A percentile compares a stretch with the other conserved stretches of the same genome.
phyloP scores from a whole-genome alignment of 768 basidiomycete species.

The Crassisporium funariophilum region DNA sequence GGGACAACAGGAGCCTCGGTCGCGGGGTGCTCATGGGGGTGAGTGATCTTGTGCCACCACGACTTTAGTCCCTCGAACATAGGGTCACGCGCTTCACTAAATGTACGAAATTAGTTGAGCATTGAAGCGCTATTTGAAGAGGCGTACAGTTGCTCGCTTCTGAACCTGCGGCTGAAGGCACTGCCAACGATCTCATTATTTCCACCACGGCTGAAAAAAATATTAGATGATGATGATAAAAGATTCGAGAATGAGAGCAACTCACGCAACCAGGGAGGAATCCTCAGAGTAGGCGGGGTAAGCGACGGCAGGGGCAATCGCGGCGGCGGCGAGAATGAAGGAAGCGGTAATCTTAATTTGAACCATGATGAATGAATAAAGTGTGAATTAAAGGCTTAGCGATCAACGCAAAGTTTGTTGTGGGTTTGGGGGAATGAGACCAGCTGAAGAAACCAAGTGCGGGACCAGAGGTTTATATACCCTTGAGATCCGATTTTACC shows the following conservation, averaged over 20 bases:
- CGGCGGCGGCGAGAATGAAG: constrained; percentile 20
- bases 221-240: not conserved
- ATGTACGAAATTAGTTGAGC: too few relatives aligned
- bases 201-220: not conserved
- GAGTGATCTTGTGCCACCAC: too few relatives aligned
- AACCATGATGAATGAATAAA: constrained; percentile 21
- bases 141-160: too few relatives aligned
- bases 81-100: too few relatives aligned
- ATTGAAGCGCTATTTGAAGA: too few relatives aligned
- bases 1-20: too few relatives aligned
- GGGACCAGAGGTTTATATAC: constrained; percentile 18
- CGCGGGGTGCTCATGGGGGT: too few relatives aligned
- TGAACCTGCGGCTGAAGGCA: not conserved
- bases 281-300: constrained; percentile 11
- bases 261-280: constrained; percentile 15
- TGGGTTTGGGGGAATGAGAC: constrained; percentile 23
- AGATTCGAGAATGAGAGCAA: not conserved
- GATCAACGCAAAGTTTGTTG: constrained; percentile 21
- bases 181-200: not conserved
- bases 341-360: constrained; percentile 22
- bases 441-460: constrained; percentile 22
- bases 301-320: constrained; percentile 21
- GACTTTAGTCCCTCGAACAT: too few relatives aligned
- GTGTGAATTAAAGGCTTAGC: constrained; percentile 10
- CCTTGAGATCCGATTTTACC: too few relatives aligned